Conservation (phyloP, 352 stramenopile species). For the Pythium insidiosum region DNA sequence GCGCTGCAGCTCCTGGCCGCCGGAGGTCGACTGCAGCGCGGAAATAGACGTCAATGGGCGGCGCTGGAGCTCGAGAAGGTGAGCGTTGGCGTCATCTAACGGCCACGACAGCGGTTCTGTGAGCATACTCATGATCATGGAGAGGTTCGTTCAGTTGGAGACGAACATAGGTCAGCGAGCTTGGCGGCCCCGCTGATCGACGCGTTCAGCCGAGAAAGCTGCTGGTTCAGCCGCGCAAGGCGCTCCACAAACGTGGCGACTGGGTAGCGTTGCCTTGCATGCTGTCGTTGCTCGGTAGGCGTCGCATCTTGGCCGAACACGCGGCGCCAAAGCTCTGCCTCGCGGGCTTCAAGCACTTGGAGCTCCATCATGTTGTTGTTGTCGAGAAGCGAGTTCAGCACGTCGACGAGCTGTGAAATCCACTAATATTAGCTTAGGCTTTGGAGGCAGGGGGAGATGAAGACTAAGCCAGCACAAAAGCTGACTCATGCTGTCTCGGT, state of each 20-base stretch:
- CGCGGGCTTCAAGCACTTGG: slow-evolving; percentile 47
- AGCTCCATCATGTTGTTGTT: slow-evolving; percentile 38
- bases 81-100: slow-evolving; percentile 27
- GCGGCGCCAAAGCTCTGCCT: slow-evolving; percentile 24
- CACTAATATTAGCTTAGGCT: no score
- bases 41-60: slow-evolving; percentile 12
- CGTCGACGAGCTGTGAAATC: no score
- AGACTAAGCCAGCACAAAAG: no score
- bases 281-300: slow-evolving; percentile 3
- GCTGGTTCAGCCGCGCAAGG: slow-evolving; percentile 12
- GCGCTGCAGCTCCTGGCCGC: slow-evolving; percentile 45
- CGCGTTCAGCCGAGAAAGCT: slow-evolving; percentile 18
- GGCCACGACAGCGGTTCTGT: neutral
- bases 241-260: slow-evolving; percentile 12
- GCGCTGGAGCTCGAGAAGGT: slow-evolving; percentile 28
- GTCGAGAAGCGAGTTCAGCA: no score
- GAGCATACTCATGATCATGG: no score
- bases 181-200: slow-evolving; percentile 26
- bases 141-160: neutral
- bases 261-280: slow-evolving; percentile 12
- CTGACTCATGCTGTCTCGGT: no score
- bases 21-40: neutral
- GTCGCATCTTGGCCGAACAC: neutral
- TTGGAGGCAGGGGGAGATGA: no score
- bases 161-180: slow-evolving; percentile 43